Percentiles rank a stretch among this genome's conserved stretches.
Evolutionary conservation across 805 yeast genomes (phyloP).

Genomic region (Candida khao-thaluensis): DNA sequence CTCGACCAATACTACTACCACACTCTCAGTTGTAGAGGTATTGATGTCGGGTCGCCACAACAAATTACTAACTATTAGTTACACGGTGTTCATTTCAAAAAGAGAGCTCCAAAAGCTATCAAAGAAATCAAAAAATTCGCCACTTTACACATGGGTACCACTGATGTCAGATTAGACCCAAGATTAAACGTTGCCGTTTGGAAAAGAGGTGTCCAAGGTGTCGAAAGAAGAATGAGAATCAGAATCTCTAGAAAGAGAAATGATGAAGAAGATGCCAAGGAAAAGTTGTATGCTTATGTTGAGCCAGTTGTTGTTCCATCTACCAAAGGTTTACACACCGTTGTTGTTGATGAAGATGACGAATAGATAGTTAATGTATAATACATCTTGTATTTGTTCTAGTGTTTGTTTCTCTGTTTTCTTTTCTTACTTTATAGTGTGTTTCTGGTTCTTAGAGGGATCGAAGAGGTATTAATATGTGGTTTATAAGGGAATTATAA

Average conservation of each 20-base stretch:
- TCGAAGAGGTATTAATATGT: no score
- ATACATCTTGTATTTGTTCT: not conserved
- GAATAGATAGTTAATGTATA: slow-evolving; percentile 6
- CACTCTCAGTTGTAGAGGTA: no score
- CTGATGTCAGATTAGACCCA: slow-evolving; percentile 99
- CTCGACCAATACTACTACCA: no score
- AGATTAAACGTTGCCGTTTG: slow-evolving; percentile 97
- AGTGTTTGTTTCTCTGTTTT: not conserved
- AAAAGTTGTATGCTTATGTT: slow-evolving; percentile 95
- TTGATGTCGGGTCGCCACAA: slow-evolving; percentile 1
- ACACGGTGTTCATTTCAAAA: slow-evolving; percentile 98
- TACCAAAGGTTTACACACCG: slow-evolving; percentile 97
- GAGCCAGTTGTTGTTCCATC: slow-evolving; percentile 95
- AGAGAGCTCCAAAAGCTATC: slow-evolving; percentile 99
- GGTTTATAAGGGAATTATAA: no score
- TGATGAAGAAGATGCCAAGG: slow-evolving; percentile 99
- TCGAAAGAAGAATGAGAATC: slow-evolving; percentile 95
- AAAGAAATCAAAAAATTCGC: slow-evolving; percentile 99
- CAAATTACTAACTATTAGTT: slow-evolving; percentile 56
- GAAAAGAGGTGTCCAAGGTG: slow-evolving; percentile 99
- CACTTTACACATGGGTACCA: slow-evolving; percentile 97
- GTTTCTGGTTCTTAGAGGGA: no score
- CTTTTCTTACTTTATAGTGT: not conserved
- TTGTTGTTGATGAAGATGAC: slow-evolving; percentile 74
- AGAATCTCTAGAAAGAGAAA: slow-evolving; percentile 99